Percentiles rank a stretch among this genome's conserved stretches.
Evolutionary conservation across 2,329 filamentous ascomycete genomes (phyloP).

Genomic region (Lomentospora prolificans): DNA sequence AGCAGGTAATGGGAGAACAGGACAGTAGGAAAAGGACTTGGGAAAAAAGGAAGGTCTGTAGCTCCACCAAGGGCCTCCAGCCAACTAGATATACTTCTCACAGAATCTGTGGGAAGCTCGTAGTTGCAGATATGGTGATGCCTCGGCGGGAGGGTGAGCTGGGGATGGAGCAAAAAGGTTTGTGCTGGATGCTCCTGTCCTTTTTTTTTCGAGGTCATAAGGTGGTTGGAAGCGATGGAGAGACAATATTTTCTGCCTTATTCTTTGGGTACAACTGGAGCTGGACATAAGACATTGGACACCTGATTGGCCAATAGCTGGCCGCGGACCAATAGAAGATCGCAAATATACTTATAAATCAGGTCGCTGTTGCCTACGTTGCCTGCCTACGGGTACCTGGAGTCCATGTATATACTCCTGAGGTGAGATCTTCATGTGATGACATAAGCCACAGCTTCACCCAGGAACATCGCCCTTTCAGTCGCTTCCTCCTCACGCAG

Average conservation of each 20-base stretch:
- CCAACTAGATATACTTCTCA: slow-evolving; percentile 1
- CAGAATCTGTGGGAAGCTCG: neutral
- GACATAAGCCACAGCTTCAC: neutral
- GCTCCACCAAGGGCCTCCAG: slow-evolving; percentile 1
- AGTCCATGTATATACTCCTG: neutral
- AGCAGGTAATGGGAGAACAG: neutral
- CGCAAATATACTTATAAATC: neutral
- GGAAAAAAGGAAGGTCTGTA: neutral
- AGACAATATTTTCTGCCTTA: slow-evolving; percentile 9
- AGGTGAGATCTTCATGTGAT: neutral
- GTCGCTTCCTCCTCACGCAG: neutral
- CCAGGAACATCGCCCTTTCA: neutral
- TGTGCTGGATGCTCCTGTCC: slow-evolving; percentile 5
- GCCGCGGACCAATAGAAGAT: neutral
- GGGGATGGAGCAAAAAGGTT: neutral
- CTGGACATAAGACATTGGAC: neutral
- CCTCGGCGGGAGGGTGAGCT: slow-evolving; percentile 6
- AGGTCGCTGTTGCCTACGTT: slow-evolving; percentile 5
- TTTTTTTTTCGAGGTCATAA: slow-evolving; percentile 4
- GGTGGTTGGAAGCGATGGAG: neutral
- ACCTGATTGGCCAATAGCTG: slow-evolving; percentile 2
- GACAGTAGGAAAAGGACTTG: neutral
- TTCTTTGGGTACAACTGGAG: slow-evolving; percentile 1
- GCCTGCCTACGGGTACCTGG: slow-evolving; percentile 5
- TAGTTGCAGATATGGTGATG: neutral